These are phyloP conservation scores for Pseudoscleropodium purum DNA, from an alignment of 225 moss, liverwort and hornwort species.

Conservation along the genomic window DNA sequence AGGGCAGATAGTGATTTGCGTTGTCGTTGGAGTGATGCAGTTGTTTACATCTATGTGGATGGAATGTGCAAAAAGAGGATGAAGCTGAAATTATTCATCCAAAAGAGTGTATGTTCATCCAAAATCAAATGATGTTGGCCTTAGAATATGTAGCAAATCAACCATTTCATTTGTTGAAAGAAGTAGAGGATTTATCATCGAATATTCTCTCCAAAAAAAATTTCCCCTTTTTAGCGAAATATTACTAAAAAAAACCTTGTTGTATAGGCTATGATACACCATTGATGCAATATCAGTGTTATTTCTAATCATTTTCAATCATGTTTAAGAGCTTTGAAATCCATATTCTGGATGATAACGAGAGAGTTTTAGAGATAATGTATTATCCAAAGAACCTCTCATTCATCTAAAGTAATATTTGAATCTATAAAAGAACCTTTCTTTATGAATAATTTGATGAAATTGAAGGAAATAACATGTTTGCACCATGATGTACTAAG, in stretches of 20 bases:
- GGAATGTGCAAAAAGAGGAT: neutral
- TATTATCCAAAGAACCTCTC: neutral
- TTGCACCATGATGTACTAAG: neutral
- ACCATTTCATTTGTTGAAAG: rapidly evolving
- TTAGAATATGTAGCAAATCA: neutral
- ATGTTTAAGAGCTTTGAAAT: neutral
- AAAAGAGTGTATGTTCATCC: neutral
- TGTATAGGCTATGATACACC: neutral
- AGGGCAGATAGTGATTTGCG: neutral
- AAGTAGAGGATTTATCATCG: rapidly evolving
- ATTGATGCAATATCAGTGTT: too few species aligned
- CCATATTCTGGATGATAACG: rapidly evolving
- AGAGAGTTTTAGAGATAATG: neutral
- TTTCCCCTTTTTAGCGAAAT: rapidly evolving
- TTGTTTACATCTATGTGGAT: neutral
- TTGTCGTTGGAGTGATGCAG: too few species aligned
- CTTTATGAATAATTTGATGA: rapidly evolving
- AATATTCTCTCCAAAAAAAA: neutral
- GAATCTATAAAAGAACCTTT: neutral
- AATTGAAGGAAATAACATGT: neutral
- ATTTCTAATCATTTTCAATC: neutral
- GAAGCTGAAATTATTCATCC: too few species aligned
- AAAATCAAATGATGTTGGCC: rapidly evolving
- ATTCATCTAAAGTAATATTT: neutral
- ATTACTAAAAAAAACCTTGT: rapidly evolving